Percentiles rank a stretch among this genome's conserved stretches.
Conservation (phyloP, 441 rosid genomes). For the Adansonia madagascariensis region DNA sequence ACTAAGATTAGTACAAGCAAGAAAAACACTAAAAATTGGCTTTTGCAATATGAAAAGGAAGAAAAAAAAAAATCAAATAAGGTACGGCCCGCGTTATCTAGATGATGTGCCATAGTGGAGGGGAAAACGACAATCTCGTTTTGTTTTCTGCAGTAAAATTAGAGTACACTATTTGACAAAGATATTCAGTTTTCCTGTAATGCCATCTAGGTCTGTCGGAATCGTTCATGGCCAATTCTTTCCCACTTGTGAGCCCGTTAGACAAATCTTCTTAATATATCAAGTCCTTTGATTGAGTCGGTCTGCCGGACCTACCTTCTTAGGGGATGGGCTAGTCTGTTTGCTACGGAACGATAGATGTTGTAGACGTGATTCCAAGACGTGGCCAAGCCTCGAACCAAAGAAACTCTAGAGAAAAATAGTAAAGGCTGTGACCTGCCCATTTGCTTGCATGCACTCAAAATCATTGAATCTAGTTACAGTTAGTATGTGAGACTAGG, state of each 20-base stretch:
- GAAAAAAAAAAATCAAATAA: no score
- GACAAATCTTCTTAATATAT: background rate
- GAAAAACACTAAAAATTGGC: background rate
- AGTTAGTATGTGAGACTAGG: background rate
- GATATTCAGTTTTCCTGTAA: background rate
- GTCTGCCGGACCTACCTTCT: background rate
- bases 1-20: background rate
- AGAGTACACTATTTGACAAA: no score
- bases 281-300: constrained; percentile 9
- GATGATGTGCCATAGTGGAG: background rate
- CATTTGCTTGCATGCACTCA: no score
- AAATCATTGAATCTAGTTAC: constrained; percentile 14
- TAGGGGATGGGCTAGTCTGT: constrained; percentile 19
- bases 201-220: constrained; percentile 34
- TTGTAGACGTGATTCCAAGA: background rate
- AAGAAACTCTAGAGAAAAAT: no score
- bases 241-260: background rate
- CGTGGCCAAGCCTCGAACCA: constrained; percentile 34
- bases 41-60: no score
- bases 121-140: background rate
- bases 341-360: background rate
- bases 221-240: background rate
- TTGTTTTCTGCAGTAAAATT: constrained; percentile 1
- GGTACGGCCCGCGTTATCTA: no score
- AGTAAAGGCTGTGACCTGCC: no score